Base-by-base conservation (phyloP, 2,329 filamentous ascomycete species). In the Cladosporium sphaerospermum region DNA sequence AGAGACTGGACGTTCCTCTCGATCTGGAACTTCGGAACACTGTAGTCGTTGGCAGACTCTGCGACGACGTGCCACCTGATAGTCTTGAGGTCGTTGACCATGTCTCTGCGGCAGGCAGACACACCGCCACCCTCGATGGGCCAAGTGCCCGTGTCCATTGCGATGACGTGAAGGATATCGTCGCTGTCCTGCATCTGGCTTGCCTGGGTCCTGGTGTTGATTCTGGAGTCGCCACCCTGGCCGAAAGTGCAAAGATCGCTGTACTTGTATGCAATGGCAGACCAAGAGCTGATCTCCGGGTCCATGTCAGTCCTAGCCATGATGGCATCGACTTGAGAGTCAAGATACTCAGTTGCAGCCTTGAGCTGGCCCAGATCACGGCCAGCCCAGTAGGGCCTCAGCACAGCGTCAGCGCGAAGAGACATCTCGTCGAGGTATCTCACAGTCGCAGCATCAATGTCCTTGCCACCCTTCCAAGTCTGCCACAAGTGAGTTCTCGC, bases 191-290 rank as follows among this genome's bases (percentile, higher is more conserved):
- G 75, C 18, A 59, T 53, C 50, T 70, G 67, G n/a, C 75, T 67
- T 16, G 74, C 67, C 55, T 75, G 74, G 0, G 73, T 75, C 37
- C 75, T 65, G 0, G 75, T 79, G 56, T 76, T 75, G 49, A 77
- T 72, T 39, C 77, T 73, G 3, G 76, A 71, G 60, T 79, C 76
- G 18, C 76, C 76, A n/a, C 76, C 76, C 52, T 76, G 73, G 6
- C 76, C 76, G 51, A 78, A 78, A 55, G 71, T 77, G 61, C 75
- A 73, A 13, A 78, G 64, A 61, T 79, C 76, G 51, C 74, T 75
- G 48, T 77, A 71, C 43, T 76, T 76, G 52, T 77, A 71, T 2
- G 76, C 76, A 13, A 79, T 66, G 1, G 75, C 73, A 9, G 75
- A 77, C 76, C 76, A 79, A 19, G 75, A 73, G 53, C 74, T 77